A percentile compares a stretch with the other conserved stretches of the same genome.
Conservation (phyloP, 108 stramenopile genomes). For the Fistulifera pelliculosa region DNA sequence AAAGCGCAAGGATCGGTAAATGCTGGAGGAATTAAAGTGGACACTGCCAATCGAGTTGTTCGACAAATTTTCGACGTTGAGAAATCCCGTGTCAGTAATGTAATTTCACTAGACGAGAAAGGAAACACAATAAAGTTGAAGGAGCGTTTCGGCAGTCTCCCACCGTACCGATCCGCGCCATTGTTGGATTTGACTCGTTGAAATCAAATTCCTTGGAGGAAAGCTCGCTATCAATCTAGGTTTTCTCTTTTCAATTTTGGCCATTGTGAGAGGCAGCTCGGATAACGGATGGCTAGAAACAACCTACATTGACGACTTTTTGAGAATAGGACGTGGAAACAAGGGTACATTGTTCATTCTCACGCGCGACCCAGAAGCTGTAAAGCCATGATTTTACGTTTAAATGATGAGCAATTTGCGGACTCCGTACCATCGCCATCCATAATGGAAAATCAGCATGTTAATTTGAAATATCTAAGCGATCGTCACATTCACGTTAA, state of each 20-base stretch:
- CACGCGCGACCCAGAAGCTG: conserved; percentile 5
- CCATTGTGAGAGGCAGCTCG: conserved; percentile 31
- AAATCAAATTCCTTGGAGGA: conserved; percentile 32
- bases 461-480: too few species aligned
- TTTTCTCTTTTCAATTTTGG: conserved; percentile 45
- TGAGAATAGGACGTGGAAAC: conserved; percentile 75
- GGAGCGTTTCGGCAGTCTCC: conserved; percentile 47
- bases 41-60: conserved; percentile 38
- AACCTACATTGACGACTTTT: conserved; percentile 48
- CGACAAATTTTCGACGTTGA: conserved; percentile 58
- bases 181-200: conserved; percentile 53
- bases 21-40: conserved; percentile 50
- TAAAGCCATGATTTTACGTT: too few species aligned
- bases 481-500: neutral
- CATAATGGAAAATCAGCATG: too few species aligned
- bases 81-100: conserved; percentile 33
- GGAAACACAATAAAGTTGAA: conserved; percentile 39
- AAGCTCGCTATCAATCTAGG: conserved; percentile 34
- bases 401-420: too few species aligned
- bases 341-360: conserved; percentile 35
- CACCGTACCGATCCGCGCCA: conserved; percentile 42
- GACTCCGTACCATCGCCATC: too few species aligned
- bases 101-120: conserved; percentile 36
- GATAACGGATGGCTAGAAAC: conserved; percentile 78
- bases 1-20: conserved; percentile 42